phyloP scores from a whole-genome alignment of 192 early-diverging fungal species.

The Obelidium mucronatum region DNA sequence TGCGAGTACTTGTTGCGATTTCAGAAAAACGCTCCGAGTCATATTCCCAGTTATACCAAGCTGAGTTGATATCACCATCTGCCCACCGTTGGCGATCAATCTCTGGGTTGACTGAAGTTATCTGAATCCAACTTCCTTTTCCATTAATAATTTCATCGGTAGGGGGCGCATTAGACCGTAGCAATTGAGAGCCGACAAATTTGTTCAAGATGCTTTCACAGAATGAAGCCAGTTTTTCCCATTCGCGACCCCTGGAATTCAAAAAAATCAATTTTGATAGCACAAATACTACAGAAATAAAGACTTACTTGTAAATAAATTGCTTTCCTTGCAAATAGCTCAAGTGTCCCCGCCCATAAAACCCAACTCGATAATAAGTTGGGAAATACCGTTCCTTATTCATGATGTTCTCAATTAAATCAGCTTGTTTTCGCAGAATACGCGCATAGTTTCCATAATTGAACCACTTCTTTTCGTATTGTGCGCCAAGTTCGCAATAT shows the following conservation, averaged over 20 bases:
- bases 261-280: constrained; percentile 10
- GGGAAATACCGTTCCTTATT: constrained; percentile 52
- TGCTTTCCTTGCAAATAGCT: constrained; percentile 64
- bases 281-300: background rate
- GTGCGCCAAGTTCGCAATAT: constrained; percentile 64
- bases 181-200: constrained; percentile 65
- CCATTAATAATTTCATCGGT: constrained; percentile 59
- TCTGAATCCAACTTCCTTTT: constrained; percentile 68
- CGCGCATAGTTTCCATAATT: constrained; percentile 65
- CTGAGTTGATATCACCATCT: constrained; percentile 36
- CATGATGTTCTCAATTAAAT: constrained; percentile 53
- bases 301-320: constrained; percentile 70
- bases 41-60: constrained; percentile 38
- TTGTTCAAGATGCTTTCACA: constrained; percentile 72
- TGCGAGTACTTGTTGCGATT: background rate
- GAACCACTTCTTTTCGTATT: constrained; percentile 63
- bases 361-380: constrained; percentile 76
- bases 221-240: constrained; percentile 79
- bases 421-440: constrained; percentile 62
- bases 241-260: constrained; percentile 57
- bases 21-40: constrained; percentile 21
- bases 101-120: constrained; percentile 73
- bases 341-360: constrained; percentile 69
- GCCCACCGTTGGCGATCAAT: constrained; percentile 49
- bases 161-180: constrained; percentile 51